A percentile compares a stretch with the other conserved stretches of the same genome.
These are phyloP conservation scores for Hawksworthiomyces lignivorus DNA, from an alignment of 2,329 filamentous ascomycete genomes.

Conservation along the genomic window DNA sequence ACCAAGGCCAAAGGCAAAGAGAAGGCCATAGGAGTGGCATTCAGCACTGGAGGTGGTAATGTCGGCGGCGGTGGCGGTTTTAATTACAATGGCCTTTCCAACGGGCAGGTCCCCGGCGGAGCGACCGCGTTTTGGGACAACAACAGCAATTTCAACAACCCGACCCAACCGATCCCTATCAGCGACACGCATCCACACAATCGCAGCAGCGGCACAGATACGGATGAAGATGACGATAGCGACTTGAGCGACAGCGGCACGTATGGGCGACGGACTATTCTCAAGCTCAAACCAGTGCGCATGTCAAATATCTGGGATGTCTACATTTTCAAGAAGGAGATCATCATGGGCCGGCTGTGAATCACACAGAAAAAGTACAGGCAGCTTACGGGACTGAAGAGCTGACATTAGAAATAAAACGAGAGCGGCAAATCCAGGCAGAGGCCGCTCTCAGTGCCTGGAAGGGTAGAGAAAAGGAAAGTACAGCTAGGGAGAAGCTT, in stretches of 20 bases:
- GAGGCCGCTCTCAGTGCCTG: no score
- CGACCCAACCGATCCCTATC: constrained; percentile 11
- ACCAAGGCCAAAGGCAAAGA: constrained; percentile 29
- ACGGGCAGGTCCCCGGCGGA: no score
- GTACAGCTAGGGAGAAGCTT: no score
- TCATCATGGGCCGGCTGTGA: constrained; percentile 37
- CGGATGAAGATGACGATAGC: constrained; percentile 21
- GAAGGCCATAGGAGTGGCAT: no score
- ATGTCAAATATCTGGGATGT: constrained; percentile 41
- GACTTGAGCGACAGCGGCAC: constrained; percentile 16
- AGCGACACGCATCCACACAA: constrained; percentile 8
- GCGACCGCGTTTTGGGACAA: no score
- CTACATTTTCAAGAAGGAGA: constrained; percentile 52
- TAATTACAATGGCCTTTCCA: no score
- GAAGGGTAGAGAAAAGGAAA: no score
- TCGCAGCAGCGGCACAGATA: background rate
- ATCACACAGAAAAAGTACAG: background rate
- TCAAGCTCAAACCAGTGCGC: constrained; percentile 30
- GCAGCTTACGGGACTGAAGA: no score
- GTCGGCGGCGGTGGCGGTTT: no score
- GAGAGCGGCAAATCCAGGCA: no score
- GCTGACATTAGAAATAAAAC: no score
- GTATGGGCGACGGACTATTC: constrained; percentile 5
- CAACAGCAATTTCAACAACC: no score
- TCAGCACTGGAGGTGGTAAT: background rate